phyloP scores from a whole-genome alignment of 2,329 filamentous ascomycete species.

The Alternaria atra region DNA sequence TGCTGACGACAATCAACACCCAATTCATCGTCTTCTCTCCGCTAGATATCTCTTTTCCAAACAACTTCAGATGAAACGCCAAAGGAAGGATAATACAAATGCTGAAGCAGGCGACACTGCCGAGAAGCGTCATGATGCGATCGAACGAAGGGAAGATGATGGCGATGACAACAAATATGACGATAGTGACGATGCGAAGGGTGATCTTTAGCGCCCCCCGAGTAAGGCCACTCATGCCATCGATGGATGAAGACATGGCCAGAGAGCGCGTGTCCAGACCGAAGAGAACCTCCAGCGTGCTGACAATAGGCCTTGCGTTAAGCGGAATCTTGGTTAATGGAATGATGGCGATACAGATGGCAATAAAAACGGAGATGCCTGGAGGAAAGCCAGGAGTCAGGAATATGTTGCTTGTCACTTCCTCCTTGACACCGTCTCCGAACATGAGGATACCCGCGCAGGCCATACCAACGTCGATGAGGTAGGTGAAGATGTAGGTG shows the following conservation, averaged over 20 bases:
- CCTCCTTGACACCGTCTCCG: slow-evolving; percentile 84
- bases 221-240: slow-evolving; percentile 65
- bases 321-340: slow-evolving; percentile 95
- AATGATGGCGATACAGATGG: slow-evolving; percentile 88
- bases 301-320: slow-evolving; percentile 86
- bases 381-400: slow-evolving; percentile 76
- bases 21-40: slow-evolving; percentile 73
- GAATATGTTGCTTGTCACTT: slow-evolving; percentile 91
- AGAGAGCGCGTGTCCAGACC: slow-evolving; percentile 72
- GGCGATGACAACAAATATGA: slow-evolving; percentile 79
- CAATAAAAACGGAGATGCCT: slow-evolving; percentile 78
- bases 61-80: slow-evolving; percentile 89
- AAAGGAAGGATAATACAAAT: slow-evolving; percentile 93
- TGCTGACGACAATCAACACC: slow-evolving; percentile 73
- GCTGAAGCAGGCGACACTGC: slow-evolving; percentile 88
- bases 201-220: slow-evolving; percentile 66
- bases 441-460: slow-evolving; percentile 93
- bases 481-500: slow-evolving; percentile 86
- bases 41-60: slow-evolving; percentile 72
- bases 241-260: slow-evolving; percentile 58
- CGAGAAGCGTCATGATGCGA: slow-evolving; percentile 89
- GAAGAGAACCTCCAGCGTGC: slow-evolving; percentile 81
- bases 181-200: slow-evolving; percentile 71
- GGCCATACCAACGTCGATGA: slow-evolving; percentile 83
- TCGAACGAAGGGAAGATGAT: slow-evolving; percentile 82